Evolutionary conservation across 2,329 filamentous ascomycete species (phyloP).

Genomic region (Colletotrichum sansevieriae): DNA sequence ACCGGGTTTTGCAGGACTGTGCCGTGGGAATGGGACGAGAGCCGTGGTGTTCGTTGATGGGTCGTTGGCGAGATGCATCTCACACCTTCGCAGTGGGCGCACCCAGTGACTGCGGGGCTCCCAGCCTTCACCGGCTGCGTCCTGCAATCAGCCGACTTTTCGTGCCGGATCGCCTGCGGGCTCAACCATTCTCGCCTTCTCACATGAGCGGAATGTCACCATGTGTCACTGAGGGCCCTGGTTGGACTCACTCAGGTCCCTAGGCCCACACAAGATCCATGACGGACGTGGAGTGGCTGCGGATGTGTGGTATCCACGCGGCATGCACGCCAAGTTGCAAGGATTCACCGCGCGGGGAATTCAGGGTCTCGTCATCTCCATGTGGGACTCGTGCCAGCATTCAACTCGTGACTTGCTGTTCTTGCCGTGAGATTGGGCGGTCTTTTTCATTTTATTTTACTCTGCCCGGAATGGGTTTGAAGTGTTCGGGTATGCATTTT

Average conservation of each 20-base stretch:
- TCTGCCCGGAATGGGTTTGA: not conserved
- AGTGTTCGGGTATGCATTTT: too few species aligned
- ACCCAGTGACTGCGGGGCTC: too few species aligned
- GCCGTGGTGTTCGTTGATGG: too few species aligned
- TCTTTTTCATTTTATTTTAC: too few species aligned
- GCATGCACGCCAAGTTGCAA: conserved; percentile 32
- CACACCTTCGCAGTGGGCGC: too few species aligned
- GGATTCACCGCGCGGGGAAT: conserved; percentile 29
- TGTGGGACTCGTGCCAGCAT: conserved; percentile 5
- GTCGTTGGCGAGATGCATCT: too few species aligned
- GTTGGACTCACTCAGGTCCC: conserved; percentile 8
- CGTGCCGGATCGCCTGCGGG: too few species aligned
- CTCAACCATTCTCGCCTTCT: not conserved
- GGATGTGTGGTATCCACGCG: conserved; percentile 15
- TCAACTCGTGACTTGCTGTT: not conserved
- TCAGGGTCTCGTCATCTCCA: conserved; percentile 23
- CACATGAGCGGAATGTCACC: conserved; percentile 1
- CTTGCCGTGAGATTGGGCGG: too few species aligned
- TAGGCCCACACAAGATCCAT: conserved; percentile 23
- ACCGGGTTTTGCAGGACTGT: not conserved
- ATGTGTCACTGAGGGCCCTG: conserved; percentile 16
- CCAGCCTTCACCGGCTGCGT: too few species aligned
- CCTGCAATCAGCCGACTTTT: too few species aligned
- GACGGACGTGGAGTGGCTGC: conserved; percentile 17
- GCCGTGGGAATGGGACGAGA: not conserved